Conservation (phyloP, 1,284 basidiomycete genomes). For the Boletus hoseneyae region DNA sequence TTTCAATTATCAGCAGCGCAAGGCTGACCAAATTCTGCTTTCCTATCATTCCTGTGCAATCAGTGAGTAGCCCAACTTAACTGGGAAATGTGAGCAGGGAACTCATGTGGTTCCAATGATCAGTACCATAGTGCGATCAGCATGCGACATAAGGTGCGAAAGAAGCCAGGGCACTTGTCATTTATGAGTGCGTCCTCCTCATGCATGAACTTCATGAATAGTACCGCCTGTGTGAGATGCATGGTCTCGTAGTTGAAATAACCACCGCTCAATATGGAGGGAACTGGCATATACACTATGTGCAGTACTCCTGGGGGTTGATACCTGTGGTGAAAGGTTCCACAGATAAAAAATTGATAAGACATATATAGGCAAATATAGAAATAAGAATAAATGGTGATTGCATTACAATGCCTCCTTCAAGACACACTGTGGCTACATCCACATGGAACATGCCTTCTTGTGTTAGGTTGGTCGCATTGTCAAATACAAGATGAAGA, state of each 20-base stretch:
- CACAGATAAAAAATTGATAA: too few species aligned
- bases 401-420: constrained; percentile 9
- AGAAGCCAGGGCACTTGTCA: background rate
- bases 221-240: background rate
- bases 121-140: constrained; percentile 5
- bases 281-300: background rate
- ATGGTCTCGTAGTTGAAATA: constrained; percentile 15
- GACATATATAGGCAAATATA: too few species aligned
- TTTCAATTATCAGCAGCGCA: too few species aligned
- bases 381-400: too few species aligned
- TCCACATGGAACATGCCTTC: too few species aligned
- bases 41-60: too few species aligned
- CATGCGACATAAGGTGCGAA: constrained; percentile 1
- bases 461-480: too few species aligned
- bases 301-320: constrained; percentile 8
- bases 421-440: constrained; percentile 5
- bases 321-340: too few species aligned
- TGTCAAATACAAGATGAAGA: too few species aligned
- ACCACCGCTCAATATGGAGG: constrained; percentile 5
- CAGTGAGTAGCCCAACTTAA: too few species aligned
- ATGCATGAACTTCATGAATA: background rate
- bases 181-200: background rate
- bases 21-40: too few species aligned
- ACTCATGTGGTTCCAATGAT: background rate
- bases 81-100: too few species aligned